phyloP scores from a whole-genome alignment of 352 stramenopile species.

The Achlya hypogyna region DNA sequence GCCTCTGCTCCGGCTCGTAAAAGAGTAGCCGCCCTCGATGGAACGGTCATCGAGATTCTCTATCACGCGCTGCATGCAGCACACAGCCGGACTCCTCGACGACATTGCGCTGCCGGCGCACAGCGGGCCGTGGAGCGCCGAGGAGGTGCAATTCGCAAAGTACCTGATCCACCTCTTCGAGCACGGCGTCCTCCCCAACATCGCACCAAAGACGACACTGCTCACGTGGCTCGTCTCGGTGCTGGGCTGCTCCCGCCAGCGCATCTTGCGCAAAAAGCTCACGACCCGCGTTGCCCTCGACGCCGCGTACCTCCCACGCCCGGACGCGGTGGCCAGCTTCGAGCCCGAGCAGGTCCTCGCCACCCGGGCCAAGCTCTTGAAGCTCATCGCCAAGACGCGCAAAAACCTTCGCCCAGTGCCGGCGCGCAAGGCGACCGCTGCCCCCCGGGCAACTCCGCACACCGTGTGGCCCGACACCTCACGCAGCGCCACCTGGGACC shows the following conservation, averaged over 20 bases:
- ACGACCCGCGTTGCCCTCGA: neutral
- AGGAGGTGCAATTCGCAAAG: neutral
- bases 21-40: too few species aligned
- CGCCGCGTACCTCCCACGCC: neutral
- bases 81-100: neutral
- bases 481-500: neutral
- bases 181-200: neutral
- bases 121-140: neutral
- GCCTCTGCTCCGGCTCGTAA: too few species aligned
- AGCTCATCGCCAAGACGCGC: too few species aligned
- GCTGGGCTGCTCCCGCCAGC: neutral
- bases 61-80: too few species aligned
- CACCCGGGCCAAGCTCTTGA: too few species aligned
- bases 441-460: too few species aligned
- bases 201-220: neutral
- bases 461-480: too few species aligned
- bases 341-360: too few species aligned
- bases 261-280: neutral
- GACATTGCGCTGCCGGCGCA: neutral
- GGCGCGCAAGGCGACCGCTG: too few species aligned
- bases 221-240: neutral
- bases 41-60: too few species aligned
- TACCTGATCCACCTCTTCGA: constrained; percentile 11
- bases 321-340: neutral
- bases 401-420: too few species aligned